Evolutionary conservation across 352 stramenopile genomes (phyloP).

Genomic region (Thraustochytrium sp.): DNA sequence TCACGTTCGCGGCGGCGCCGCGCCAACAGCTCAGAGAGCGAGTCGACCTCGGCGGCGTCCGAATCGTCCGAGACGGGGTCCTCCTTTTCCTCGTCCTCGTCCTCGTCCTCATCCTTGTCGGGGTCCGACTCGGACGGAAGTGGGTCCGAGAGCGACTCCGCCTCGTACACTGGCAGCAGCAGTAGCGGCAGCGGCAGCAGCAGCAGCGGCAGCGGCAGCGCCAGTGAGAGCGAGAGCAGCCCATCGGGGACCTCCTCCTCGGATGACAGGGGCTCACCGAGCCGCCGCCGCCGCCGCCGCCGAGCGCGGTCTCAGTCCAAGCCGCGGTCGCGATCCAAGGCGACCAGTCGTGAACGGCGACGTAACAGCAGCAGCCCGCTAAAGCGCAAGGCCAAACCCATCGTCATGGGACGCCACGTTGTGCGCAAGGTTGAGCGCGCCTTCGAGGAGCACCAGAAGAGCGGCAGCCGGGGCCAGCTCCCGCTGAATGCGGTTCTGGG

Average conservation of each 20-base stretch:
- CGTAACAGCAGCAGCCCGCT: not conserved
- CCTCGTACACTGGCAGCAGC: not conserved
- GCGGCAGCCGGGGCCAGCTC: constrained; percentile 1
- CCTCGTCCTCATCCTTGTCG: not conserved
- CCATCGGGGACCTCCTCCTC: not conserved
- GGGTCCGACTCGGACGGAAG: not conserved
- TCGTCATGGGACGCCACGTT: constrained; percentile 13
- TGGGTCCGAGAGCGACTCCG: not conserved
- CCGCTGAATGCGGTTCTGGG: not conserved
- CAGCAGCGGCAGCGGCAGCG: not conserved
- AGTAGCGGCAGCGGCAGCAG: not conserved
- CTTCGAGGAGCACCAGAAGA: not conserved
- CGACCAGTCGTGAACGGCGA: not conserved
- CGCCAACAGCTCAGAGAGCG: too few species aligned
- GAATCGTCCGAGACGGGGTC: not conserved
- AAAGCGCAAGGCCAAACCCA: not conserved
- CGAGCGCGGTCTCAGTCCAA: not conserved
- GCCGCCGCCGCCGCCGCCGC: not conserved
- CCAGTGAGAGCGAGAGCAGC: not conserved
- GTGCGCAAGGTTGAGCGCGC: constrained; percentile 4
- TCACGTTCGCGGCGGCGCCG: too few species aligned
- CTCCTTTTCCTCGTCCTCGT: not conserved
- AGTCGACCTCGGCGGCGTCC: too few species aligned
- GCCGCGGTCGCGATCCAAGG: not conserved
- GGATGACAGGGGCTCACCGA: not conserved